Evolutionary conservation across 1,139 yeast species (phyloP), one percentile per base, ranked within the genome.

Genomic region (Sugiyamaella novakii): DNA sequence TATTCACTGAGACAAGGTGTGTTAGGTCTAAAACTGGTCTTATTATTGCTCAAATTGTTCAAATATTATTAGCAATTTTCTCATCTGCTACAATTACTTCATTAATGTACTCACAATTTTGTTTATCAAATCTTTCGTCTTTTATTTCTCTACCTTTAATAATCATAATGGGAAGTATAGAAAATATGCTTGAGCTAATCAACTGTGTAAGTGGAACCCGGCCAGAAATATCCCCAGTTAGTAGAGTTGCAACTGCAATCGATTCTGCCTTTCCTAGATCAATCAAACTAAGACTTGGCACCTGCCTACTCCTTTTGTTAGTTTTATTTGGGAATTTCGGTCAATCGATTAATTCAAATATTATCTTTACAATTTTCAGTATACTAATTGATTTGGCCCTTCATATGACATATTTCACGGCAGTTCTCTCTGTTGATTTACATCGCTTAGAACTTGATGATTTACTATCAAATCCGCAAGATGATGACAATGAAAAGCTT

Each of bases 401-500:
- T 41, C 88, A 83, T 56, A 60, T 80, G 45, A 78, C 91, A 0
- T 85, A 74, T 62, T 77, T 85, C 53, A 71, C 81, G 1, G 82
- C 89, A 0, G 78, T 84, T 0, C 67, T 86, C 14, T 75, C 83
- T 24, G 77, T 87, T 39, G 95, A 87, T 66, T 69, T 83, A 41
- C 76, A 81, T 39, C 73, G 88, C 49, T 65, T 77, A 34, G 89
- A 84, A 58, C 70, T 84, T 17, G 77, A 78, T 8, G 87, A 82
- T 53, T 63, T 81, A 29, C 59, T 79, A 10, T 42, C 42, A 21
- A 41, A 38, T 18, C 24, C 46, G 14, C 27, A 17, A 5, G 44
- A 41, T 31, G 44, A 41, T 31, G 44, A 41, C 2, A 15, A 38
- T 14, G 42, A 38, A 3, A 34, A 3, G 4, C n/a, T n/a, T n/a